Evolutionary conservation across 257 asterid species (phyloP), one percentile per base, ranked within the genome.

Genomic region (Solanum tarapatanum): DNA sequence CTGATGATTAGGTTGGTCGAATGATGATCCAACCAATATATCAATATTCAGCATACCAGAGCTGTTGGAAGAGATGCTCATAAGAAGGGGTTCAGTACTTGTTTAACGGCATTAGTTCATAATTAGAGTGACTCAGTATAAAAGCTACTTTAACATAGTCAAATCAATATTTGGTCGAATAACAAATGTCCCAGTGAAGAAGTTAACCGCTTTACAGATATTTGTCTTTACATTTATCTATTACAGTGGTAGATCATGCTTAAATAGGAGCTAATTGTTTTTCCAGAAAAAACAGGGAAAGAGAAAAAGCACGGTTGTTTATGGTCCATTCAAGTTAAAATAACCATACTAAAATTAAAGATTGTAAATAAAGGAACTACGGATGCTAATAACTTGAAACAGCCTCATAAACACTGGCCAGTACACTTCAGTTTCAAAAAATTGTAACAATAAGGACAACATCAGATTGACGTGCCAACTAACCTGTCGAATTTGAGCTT

Each of bases 401-500:
- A 26, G 68, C 21, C 41, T 45, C 17, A 30, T 3, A 11, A 80
- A 80, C 16, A 48, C 13, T 30, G 37, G 6, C 26, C 41, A 3
- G 84, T 4, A 43, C 26, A 79, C 4, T 41, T 79, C 68, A 26
- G 69, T 5, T 30, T 45, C 41, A 51, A 10, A 3, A 45, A 48
- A 28, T 17, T 19, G 39, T 1, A 45, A 48, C 16, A 82, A 26
- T 28, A 45, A 28, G 11, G 85, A 28, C 24, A 1, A 30, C 41
- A 30, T n/a, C 3, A 82, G 43, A 48, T 16, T 80, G 66, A 48
- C 16, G n/a, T 88, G 87, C 48, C 74, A 69, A 87, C 90, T 64
- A 83, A 93, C 99, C 99, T 97, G 98, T 83, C 96, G 99, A 88
- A 97, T 97, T 26, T 98, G 91, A 7, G 93, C 98, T 92, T 97